Base-by-base conservation (phyloP, 352 stramenopile species). In the Blastocystis sp. region DNA sequence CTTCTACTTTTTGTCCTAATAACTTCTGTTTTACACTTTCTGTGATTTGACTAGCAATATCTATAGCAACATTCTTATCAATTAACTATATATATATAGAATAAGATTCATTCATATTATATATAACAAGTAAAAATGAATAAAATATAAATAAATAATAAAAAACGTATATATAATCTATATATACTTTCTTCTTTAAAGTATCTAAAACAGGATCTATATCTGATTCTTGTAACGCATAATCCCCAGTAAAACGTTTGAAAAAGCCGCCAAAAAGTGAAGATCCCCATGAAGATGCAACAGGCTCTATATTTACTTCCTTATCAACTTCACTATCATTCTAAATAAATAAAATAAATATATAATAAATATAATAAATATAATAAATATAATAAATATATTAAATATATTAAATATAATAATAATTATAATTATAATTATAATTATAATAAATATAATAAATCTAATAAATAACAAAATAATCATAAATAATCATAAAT, bases 41-140 rank as follows among this genome's bases (percentile, higher is more conserved):
- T 58, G 81, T 94, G 32, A 98, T 77, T 37, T 94, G 81, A 23
- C 90, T 69, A 1, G 86, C 83, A 30, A 95, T 86, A 65, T 94
- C 86, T 3, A 77, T 75, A 7, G 90, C 87, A 1, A 97, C 90
- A 70, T 97, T 97, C 73, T 95, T 95, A 65, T 75, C 84, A 39
- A 93, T 88, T 2, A 97, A 68, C 68, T 92, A 64, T 0, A 16
- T 21, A 1, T 58, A 19, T 30, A 18, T 10, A 30, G 35, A 3
- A 4, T 11, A 4, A 25, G 13, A 56, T n/a, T n/a, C n/a, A n/a
- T n/a, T n/a, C n/a, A n/a, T n/a, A n/a, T n/a, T n/a, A n/a, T n/a
- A n/a, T n/a, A n/a, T n/a, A n/a, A n/a, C n/a, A n/a, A n/a, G n/a
- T n/a, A n/a, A n/a, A n/a, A n/a, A n/a, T n/a, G n/a, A n/a, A n/a